Base-by-base conservation (phyloP, 176 grass and related monocot genomes). In the Chloris gayana region DNA sequence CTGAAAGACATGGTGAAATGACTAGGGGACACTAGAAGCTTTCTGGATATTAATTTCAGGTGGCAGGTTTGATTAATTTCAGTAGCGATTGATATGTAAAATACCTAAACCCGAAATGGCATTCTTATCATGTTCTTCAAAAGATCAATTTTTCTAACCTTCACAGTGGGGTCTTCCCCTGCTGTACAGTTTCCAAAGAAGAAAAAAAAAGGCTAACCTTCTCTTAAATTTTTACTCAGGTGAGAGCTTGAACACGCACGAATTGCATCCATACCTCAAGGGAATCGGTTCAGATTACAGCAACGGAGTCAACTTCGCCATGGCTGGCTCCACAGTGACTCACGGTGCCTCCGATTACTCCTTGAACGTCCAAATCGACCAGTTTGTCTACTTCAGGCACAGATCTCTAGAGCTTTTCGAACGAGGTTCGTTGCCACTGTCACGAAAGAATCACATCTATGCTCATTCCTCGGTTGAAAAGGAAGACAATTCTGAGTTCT, bases 221-320 rank as follows among this genome's bases (percentile, higher is more conserved):
- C 26, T 67, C 58, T 64, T 57, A 57, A 57, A 68, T 19, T 67
- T 67, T 67, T 21, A n/a, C 54, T 50, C 78, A 94, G 95, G 95
- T 71, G 85, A 92, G 76, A 94, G 77, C 67, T 56, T 98, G 70
- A 85, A 87, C 61, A 88, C 87, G 1, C 83, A 63, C 66, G 89
- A 87, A 74, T 69, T 98, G 77, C 87, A 89, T 49, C 95, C 95
- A 24, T 98, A 91, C 30, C 56, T 94, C 77, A 91, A 94, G 83
- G 77, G 83, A 15, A 50, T 94, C 25, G 92, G 89, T 45, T 88
- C 92, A 37, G 84, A 98, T 77, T 98, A 94, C 84, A 92, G 80
- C 77, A 94, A 94, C 47, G 95, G 95, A 5, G 92, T 81, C 50
- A 94, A 98, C 73, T 98, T 98, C 12, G 95, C 95, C 22, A 86